phyloP scores from a whole-genome alignment of 768 basidiomycete species.

The Clitopilus hobsonii region DNA sequence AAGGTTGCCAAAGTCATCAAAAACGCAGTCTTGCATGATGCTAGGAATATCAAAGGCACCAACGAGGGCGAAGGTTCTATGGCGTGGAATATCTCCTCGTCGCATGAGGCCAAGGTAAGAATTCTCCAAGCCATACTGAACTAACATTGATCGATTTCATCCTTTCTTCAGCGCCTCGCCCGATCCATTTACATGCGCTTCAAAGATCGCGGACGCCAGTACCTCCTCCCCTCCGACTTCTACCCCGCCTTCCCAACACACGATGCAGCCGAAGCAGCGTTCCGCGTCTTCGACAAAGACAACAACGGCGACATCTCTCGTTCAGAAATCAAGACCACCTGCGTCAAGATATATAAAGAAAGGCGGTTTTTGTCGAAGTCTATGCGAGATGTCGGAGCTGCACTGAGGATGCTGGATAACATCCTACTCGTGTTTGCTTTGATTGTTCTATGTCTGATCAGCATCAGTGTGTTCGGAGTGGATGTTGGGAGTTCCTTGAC shows the following conservation, averaged over 20 bases:
- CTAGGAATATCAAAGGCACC: constrained; percentile 59
- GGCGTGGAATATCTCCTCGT: constrained; percentile 49
- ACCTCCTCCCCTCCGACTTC: constrained; percentile 67
- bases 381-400: constrained; percentile 70
- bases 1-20: constrained; percentile 63
- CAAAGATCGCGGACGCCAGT: constrained; percentile 48
- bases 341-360: constrained; percentile 74
- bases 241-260: constrained; percentile 59
- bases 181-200: constrained; percentile 61
- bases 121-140: too few species aligned
- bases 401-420: constrained; percentile 58
- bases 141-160: too few species aligned
- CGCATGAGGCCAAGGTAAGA: constrained; percentile 63
- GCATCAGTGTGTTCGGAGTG: constrained; percentile 68
- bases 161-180: constrained; percentile 51
- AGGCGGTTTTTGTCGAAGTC: constrained; percentile 70
- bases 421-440: constrained; percentile 62
- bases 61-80: constrained; percentile 37
- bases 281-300: constrained; percentile 73
- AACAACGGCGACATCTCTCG: constrained; percentile 73
- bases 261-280: constrained; percentile 57
- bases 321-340: constrained; percentile 65
- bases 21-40: constrained; percentile 71
- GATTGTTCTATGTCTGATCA: constrained; percentile 67
- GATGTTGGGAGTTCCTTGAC: constrained; percentile 60